Evolutionary conservation across 1,139 yeast species (phyloP), one percentile per base, ranked within the genome.

Genomic region (Candida mesenterica): DNA sequence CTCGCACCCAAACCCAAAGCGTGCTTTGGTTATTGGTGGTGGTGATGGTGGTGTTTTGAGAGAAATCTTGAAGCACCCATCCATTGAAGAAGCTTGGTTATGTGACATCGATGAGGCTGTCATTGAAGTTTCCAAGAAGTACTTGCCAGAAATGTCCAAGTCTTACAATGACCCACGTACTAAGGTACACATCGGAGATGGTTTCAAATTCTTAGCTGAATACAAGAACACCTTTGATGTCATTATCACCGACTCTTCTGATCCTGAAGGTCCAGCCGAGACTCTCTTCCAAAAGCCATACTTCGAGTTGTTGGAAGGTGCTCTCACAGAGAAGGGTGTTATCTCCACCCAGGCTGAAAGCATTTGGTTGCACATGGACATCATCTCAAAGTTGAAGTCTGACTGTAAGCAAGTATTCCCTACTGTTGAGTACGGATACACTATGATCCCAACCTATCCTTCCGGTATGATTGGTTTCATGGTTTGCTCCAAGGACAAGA

Each of bases 211-310:
- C 65, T 75, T 89, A 59, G 81, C 80, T 42, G 87, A 83, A 48
- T 79, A 79, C 66, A 66, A 68, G 51, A 68, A 69, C 53, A 79
- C 77, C 54, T 89, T 85, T 54, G 97, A 89, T 60, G 96, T 88
- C 28, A 88, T 89, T 57, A 82, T 89, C 60, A 87, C 96, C 33
- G 97, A 89, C 61, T 87, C 96, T 12, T 86, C 96, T 25, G 97
- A 89, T 61, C 97, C 97, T 32, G 97, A 89, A 61, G 97, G 97
- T 38, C 97, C 97, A 26, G 97, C 97, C 34, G 95, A 82, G 59
- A 73, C 84, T 19, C 75, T 89, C 42, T 89, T 89, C 77, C 90
- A 87, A 65, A 79, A 82, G 57, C 86, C 87, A 23, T 89, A 88
- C 72, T 89, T 88, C 62, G 73, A 82, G 62, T 73, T 89, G 52